phyloP scores from a whole-genome alignment of 2,329 filamentous ascomycete species.

The Diaporthe ampelina region DNA sequence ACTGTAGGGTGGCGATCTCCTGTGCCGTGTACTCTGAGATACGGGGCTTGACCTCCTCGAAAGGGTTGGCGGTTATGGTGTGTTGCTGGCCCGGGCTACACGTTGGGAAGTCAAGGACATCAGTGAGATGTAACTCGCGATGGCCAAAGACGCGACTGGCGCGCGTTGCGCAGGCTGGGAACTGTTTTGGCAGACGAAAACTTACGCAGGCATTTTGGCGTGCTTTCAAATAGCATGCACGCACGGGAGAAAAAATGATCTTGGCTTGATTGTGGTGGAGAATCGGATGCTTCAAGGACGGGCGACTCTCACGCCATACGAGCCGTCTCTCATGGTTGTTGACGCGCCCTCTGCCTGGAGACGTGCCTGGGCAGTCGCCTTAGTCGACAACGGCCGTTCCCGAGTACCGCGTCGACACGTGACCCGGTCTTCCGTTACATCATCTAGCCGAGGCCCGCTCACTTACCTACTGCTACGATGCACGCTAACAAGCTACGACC shows the following conservation, averaged over 20 bases:
- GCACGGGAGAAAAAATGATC: background rate
- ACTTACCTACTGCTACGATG: background rate
- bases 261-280: constrained; percentile 2
- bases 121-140: background rate
- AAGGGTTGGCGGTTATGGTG: constrained; percentile 79
- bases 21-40: constrained; percentile 88
- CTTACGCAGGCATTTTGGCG: constrained; percentile 61
- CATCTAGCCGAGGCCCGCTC: constrained; percentile 3
- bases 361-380: constrained; percentile 27
- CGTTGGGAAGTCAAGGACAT: constrained; percentile 11
- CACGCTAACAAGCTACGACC: background rate
- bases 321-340: constrained; percentile 12
- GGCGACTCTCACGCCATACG: constrained; percentile 15
- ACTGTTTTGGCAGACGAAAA: constrained; percentile 41
- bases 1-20: constrained; percentile 90
- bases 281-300: constrained; percentile 22
- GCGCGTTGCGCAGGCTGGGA: constrained; percentile 41
- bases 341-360: constrained; percentile 36
- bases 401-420: constrained; percentile 33
- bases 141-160: background rate
- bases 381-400: background rate
- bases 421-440: constrained; percentile 18
- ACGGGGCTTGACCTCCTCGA: constrained; percentile 77
- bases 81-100: constrained; percentile 79
- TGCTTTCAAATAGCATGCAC: constrained; percentile 23